These are phyloP conservation scores for Carex pumila DNA, from an alignment of 176 grass and related monocot genomes.

Conservation along the genomic window DNA sequence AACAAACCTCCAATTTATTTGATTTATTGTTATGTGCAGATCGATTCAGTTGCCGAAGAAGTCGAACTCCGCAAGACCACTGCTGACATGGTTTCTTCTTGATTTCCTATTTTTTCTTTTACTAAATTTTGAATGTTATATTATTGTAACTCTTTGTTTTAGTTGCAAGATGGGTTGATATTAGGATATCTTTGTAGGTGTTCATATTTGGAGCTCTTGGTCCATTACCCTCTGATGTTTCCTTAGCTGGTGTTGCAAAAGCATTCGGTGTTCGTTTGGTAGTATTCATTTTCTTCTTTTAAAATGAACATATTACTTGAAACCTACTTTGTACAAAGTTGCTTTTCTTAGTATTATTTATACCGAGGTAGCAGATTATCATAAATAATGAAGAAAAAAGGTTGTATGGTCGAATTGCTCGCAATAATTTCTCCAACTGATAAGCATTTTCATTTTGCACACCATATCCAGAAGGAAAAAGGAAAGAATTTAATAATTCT, in stretches of 20 bases:
- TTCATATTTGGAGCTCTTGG: slow-evolving; percentile 93
- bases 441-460: not conserved
- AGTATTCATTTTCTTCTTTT: not conserved
- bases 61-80: slow-evolving; percentile 63
- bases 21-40: slow-evolving; percentile 32
- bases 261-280: slow-evolving; percentile 99
- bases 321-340: not conserved
- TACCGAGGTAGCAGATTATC: not conserved
- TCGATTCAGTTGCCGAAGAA: slow-evolving; percentile 91
- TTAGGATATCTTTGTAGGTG: slow-evolving; percentile 46
- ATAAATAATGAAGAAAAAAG: not conserved
- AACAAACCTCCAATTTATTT: slow-evolving; percentile 1
- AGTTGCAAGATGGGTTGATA: not conserved
- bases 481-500: not conserved
- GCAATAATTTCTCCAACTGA: not conserved
- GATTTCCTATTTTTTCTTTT: not conserved
- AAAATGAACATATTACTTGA: not conserved
- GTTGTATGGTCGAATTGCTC: not conserved
- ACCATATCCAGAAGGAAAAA: not conserved
- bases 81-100: slow-evolving; percentile 57
- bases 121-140: not conserved
- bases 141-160: slow-evolving; percentile 21
- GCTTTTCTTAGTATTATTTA: not conserved
- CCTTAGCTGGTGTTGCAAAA: slow-evolving; percentile 81
- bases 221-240: slow-evolving; percentile 89